phyloP scores from a whole-genome alignment of 2,329 filamentous ascomycete species.

The Fusarium annulatum region DNA sequence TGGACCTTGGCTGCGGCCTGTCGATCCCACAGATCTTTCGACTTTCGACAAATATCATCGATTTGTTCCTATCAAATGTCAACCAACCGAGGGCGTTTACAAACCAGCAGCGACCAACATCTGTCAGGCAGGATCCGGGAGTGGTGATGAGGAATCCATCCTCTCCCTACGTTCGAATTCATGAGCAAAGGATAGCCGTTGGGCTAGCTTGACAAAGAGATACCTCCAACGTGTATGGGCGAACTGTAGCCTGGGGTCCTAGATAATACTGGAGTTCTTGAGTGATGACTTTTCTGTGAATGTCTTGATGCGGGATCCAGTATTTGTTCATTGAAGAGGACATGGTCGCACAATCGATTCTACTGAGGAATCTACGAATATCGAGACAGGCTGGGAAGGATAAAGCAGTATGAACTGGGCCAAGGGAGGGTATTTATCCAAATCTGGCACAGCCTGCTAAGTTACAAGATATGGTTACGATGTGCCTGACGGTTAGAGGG shows the following conservation, averaged over 20 bases:
- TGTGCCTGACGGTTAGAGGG: slow-evolving; percentile 38
- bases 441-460: slow-evolving; percentile 25
- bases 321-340: slow-evolving; percentile 63
- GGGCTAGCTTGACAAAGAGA: slow-evolving; percentile 40
- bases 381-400: slow-evolving; percentile 25
- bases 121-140: slow-evolving; percentile 67
- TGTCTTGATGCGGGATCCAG: slow-evolving; percentile 70
- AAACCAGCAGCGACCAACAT: slow-evolving; percentile 57
- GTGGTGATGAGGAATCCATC: slow-evolving; percentile 71
- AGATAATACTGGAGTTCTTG: slow-evolving; percentile 69
- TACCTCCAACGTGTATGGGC: slow-evolving; percentile 68
- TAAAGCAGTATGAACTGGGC: slow-evolving; percentile 22
- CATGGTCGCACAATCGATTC: slow-evolving; percentile 36
- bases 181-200: slow-evolving; percentile 38
- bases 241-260: slow-evolving; percentile 67
- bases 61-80: slow-evolving; percentile 65
- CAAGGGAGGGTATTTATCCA: slow-evolving; percentile 44
- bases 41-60: slow-evolving; percentile 70
- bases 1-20: slow-evolving; percentile 63
- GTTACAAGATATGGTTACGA: slow-evolving; percentile 32
- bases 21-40: slow-evolving; percentile 66
- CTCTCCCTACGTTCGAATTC: slow-evolving; percentile 59
- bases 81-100: slow-evolving; percentile 20
- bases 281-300: slow-evolving; percentile 70
- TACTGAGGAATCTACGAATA: slow-evolving; percentile 16